Evolutionary conservation across 2,329 filamentous ascomycete species (phyloP).

Genomic region (Nemania serpens): DNA sequence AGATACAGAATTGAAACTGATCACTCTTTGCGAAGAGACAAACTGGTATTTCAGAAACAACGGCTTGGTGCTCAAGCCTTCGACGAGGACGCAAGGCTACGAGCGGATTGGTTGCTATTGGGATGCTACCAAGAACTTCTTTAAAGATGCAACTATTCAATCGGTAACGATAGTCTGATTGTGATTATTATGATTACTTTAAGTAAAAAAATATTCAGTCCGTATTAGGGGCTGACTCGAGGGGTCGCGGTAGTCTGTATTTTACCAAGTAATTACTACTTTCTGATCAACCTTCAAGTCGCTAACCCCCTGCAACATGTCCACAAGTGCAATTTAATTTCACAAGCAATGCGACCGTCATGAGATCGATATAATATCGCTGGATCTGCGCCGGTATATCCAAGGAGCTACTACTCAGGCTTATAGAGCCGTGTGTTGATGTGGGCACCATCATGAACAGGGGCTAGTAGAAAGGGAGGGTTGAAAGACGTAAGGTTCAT

Average conservation of each 20-base stretch:
- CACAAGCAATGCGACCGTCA: no score
- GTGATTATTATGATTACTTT: not conserved
- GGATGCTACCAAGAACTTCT: conserved; percentile 1
- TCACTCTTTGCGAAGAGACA: conserved; percentile 3
- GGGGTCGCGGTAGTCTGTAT: no score
- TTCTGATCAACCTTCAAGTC: no score
- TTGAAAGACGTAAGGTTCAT: not conserved
- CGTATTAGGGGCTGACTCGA: no score
- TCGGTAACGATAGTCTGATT: conserved; percentile 6
- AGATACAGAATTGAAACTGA: not conserved
- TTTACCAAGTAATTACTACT: no score
- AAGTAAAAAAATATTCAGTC: not conserved
- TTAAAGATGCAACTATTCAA: not conserved
- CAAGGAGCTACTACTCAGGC: conserved; percentile 10
- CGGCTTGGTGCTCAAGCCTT: conserved; percentile 3
- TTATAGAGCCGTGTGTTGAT: not conserved
- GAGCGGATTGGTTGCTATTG: conserved; percentile 17
- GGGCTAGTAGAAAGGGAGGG: not conserved
- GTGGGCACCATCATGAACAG: conserved; percentile 2
- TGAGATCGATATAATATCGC: no score
- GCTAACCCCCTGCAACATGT: no score
- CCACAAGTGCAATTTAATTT: no score
- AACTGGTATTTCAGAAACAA: conserved; percentile 7
- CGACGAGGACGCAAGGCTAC: not conserved
- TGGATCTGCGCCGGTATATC: no score